Evolutionary conservation across 2,329 filamentous ascomycete species (phyloP), one percentile per base, ranked within the genome.

Genomic region (Cercospora sp.): DNA sequence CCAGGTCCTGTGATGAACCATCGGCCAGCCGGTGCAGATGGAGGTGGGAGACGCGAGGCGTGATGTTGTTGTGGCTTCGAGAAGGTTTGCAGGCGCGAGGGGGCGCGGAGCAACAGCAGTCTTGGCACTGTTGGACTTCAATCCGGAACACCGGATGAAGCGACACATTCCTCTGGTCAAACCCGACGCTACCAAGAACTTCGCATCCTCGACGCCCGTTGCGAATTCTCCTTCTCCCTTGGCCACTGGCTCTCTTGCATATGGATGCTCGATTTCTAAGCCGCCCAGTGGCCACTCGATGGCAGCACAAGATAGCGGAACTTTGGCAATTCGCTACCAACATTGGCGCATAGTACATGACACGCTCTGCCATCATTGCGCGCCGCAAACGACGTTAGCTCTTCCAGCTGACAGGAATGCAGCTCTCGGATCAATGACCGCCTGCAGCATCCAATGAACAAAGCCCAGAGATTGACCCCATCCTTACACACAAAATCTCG

Each of bases 351-450:
- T 59, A 28, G 55, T 20, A 59, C 55, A 23, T 59, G 55, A 36
- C 30, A 36, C 55, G 30, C 28, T 59, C 55, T 36, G 55, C 55
- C 55, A 59, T 59, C 55, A 59, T 59, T 36, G 55, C 55, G 55
- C 55, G 16, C 55, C 26, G 53, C 26, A 58, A 58, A 58, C 26
- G 53, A 31, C 26, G 33, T 33, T 31, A 58, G 26, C 16, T 33
- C 55, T 23, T 30, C 23, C 28, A 36, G 55, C 16, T 59, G 30
- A 36, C 55, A 59, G 55, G 31, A 59, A 59, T 59, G 55, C 9
- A 59, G 26, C 23, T 26, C 48, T 30, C 48, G 48, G 48, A 55
- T n/a, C 23, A 8, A 28, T 28, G 23, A 28, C 48, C 48, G 48
- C 48, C 48, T 59, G 55, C 55, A 31, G 53, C 20, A 9, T 57